These are phyloP conservation scores for Massariosphaeria phaeospora DNA, from an alignment of 495 filamentous ascomycete species.

Conservation along the genomic window DNA sequence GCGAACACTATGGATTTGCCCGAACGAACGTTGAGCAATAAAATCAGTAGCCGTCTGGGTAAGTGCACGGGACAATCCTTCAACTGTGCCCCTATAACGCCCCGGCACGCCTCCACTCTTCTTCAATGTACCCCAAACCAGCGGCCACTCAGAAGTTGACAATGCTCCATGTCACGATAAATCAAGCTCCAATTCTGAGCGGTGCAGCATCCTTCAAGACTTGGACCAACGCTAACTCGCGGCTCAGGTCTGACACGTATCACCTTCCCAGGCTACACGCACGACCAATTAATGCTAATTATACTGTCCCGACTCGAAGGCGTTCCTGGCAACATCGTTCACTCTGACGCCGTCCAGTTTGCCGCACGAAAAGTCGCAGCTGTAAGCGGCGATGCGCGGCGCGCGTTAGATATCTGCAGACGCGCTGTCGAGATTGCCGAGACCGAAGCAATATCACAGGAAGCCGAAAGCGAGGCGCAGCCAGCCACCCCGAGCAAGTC, in stretches of 20 bases:
- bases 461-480: slow-evolving; percentile 34
- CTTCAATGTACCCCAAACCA: slow-evolving; percentile 14
- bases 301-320: slow-evolving; percentile 83
- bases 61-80: slow-evolving; percentile 29
- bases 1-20: slow-evolving; percentile 99
- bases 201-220: slow-evolving; percentile 19
- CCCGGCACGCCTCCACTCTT: background rate
- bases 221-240: slow-evolving; percentile 25
- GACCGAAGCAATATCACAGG: slow-evolving; percentile 48
- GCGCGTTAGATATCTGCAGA: slow-evolving; percentile 91
- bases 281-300: slow-evolving; percentile 96
- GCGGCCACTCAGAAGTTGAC: slow-evolving; percentile 3
- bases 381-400: slow-evolving; percentile 87
- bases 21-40: slow-evolving; percentile 93
- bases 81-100: slow-evolving; percentile 7
- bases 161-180: background rate
- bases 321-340: slow-evolving; percentile 84
- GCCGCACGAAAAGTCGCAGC: slow-evolving; percentile 94
- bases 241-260: slow-evolving; percentile 55
- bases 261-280: slow-evolving; percentile 94
- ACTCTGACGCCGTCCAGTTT: slow-evolving; percentile 92
- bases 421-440: slow-evolving; percentile 95
- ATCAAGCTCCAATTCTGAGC: slow-evolving; percentile 3
- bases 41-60: slow-evolving; percentile 87
- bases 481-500: slow-evolving; percentile 45